Conservation (phyloP, 2,329 filamentous ascomycete genomes). For the Cryoendolithus antarcticus region DNA sequence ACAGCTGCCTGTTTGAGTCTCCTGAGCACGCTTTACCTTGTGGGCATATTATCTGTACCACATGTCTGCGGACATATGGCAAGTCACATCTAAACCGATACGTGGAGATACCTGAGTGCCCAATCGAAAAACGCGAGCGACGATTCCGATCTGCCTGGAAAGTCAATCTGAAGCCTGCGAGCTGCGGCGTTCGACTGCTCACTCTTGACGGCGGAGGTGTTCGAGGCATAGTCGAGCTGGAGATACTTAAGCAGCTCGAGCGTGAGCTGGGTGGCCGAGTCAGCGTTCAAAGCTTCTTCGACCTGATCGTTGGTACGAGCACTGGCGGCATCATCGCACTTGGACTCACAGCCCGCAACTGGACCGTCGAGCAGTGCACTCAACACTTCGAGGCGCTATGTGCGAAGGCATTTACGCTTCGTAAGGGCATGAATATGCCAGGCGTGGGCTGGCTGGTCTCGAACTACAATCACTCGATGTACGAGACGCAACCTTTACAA, state of each 20-base stretch:
- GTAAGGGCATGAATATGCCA: not conserved
- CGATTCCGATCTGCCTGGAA: constrained; percentile 1
- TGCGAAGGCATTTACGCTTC: constrained; percentile 26
- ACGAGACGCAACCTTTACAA: constrained; percentile 23
- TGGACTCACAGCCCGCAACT: constrained; percentile 27
- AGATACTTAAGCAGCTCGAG: constrained; percentile 31
- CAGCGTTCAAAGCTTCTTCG: constrained; percentile 35
- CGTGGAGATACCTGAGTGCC: constrained; percentile 12
- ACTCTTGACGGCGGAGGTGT: constrained; percentile 30
- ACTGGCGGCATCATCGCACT: constrained; percentile 35
- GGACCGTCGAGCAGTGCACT: constrained; percentile 28
- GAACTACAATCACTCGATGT: constrained; percentile 8
- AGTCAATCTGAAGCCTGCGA: constrained; percentile 22
- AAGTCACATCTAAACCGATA: constrained; percentile 3
- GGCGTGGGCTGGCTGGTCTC: not conserved
- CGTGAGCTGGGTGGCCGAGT: constrained; percentile 23
- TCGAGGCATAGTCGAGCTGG: constrained; percentile 33
- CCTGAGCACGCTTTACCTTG: constrained; percentile 31
- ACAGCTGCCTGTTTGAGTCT: constrained; percentile 29
- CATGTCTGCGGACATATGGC: constrained; percentile 24
- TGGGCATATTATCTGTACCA: constrained; percentile 31
- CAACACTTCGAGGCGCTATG: constrained; percentile 27
- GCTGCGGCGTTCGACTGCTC: constrained; percentile 27
- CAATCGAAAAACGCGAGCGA: constrained; percentile 10
- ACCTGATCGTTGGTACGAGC: constrained; percentile 35